These are phyloP conservation scores for Luffa aegyptiaca DNA, from an alignment of 306 rosid species.

Conservation along the genomic window DNA sequence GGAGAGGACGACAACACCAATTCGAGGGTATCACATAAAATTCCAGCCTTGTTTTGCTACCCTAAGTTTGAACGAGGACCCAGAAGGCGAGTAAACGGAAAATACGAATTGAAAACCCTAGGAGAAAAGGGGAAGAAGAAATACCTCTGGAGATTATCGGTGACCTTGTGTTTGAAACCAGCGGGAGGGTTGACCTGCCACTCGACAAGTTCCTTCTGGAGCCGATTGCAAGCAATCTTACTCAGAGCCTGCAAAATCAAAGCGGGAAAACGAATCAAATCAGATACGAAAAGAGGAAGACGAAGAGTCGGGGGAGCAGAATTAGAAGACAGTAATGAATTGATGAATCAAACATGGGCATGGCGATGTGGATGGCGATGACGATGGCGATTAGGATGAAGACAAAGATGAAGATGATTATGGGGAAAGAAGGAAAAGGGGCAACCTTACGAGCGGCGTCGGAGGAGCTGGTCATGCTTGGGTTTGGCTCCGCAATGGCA, in stretches of 20 bases:
- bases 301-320: not conserved
- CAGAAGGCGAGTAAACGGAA: not conserved
- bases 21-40: not conserved
- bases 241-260: conserved; percentile 51
- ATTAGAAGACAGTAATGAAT: not conserved
- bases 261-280: not conserved
- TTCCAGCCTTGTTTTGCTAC: too few relatives aligned
- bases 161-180: conserved; percentile 94
- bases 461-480: conserved; percentile 91
- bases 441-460: conserved; percentile 78
- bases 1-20: not conserved
- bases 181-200: conserved; percentile 98
- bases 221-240: conserved; percentile 98
- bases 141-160: conserved; percentile 93
- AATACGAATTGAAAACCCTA: not conserved
- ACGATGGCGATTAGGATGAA: not conserved
- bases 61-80: not conserved
- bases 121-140: not conserved
- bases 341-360: not conserved
- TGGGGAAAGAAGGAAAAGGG: conserved; percentile 10
- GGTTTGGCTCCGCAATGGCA: conserved; percentile 19
- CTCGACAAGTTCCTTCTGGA: conserved; percentile 94
- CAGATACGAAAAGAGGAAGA: not conserved
- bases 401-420: not conserved
- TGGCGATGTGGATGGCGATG: not conserved